These are phyloP conservation scores for Striga asiatica DNA, from an alignment of 257 asterid species.

Conservation along the genomic window DNA sequence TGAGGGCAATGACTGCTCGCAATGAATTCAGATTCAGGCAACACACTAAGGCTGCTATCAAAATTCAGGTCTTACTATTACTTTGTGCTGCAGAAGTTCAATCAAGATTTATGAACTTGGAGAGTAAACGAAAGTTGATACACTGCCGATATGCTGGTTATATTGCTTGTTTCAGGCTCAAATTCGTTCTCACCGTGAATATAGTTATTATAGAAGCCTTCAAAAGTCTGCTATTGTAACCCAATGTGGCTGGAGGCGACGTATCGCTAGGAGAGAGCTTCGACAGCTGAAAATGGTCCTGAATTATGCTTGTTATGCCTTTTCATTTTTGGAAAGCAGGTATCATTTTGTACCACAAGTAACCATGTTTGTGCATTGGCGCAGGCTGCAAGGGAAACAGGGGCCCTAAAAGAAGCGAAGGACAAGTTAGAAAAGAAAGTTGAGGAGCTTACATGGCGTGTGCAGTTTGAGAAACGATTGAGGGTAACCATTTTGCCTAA, in stretches of 20 bases:
- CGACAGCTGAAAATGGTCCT: slow-evolving; percentile 80
- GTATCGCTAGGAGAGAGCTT: slow-evolving; percentile 90
- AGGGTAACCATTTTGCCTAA: slow-evolving; percentile 43
- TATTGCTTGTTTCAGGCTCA: slow-evolving; percentile 50
- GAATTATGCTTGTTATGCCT: slow-evolving; percentile 18
- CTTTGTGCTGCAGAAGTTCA: slow-evolving; percentile 15
- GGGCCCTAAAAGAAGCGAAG: slow-evolving; percentile 93
- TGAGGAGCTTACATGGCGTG: slow-evolving; percentile 97
- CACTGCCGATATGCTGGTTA: slow-evolving; percentile 18
- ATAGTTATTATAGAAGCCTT: slow-evolving; percentile 60
- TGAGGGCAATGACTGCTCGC: slow-evolving; percentile 88
- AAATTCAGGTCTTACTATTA: slow-evolving; percentile 60
- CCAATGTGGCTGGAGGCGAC: slow-evolving; percentile 93
- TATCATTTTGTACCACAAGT: slow-evolving; percentile 13
- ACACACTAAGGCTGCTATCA: slow-evolving; percentile 84
- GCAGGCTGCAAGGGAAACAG: slow-evolving; percentile 95
- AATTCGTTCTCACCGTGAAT: slow-evolving; percentile 55
- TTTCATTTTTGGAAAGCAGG: slow-evolving; percentile 10
- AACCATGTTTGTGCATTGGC: slow-evolving; percentile 13
- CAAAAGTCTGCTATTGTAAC: slow-evolving; percentile 73
- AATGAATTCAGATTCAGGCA: slow-evolving; percentile 74
- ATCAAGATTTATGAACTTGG: slow-evolving; percentile 9
- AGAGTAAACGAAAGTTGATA: slow-evolving; percentile 11
- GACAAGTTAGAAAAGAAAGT: slow-evolving; percentile 98
- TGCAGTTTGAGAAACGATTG: slow-evolving; percentile 90